phyloP scores from a whole-genome alignment of 768 basidiomycete species.

The Hygrocybe coccinea region DNA sequence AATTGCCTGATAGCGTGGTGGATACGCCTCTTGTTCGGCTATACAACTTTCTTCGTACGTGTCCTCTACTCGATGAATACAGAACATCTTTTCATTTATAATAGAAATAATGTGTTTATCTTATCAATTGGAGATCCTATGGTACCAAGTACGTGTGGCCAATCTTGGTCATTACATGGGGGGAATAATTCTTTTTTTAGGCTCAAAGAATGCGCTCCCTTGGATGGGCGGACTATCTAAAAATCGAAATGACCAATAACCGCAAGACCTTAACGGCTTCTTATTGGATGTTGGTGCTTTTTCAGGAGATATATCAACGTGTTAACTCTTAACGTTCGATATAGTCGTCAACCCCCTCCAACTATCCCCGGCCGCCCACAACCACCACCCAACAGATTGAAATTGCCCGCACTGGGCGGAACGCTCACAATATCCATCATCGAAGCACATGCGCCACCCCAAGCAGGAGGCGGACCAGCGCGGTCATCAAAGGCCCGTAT shows the following conservation, averaged over 20 bases:
- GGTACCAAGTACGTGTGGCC: constrained; percentile 53
- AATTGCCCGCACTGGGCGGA: constrained; percentile 62
- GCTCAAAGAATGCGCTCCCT: constrained; percentile 74
- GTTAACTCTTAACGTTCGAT: background rate
- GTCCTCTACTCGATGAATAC: background rate
- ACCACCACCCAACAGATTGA: constrained; percentile 20
- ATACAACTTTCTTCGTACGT: constrained; percentile 85
- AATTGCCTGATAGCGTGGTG: constrained; percentile 56
- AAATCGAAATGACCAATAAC: constrained; percentile 63
- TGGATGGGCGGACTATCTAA: constrained; percentile 79
- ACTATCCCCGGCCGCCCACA: constrained; percentile 26
- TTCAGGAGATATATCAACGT: too few relatives aligned
- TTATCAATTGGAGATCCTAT: constrained; percentile 87
- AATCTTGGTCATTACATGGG: background rate
- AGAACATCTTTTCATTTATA: background rate
- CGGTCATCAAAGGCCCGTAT: constrained; percentile 51
- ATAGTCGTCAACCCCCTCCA: constrained; percentile 37
- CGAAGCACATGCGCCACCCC: constrained; percentile 40
- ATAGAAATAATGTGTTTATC: constrained; percentile 87
- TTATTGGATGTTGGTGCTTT: constrained; percentile 78
- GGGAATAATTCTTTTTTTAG: constrained; percentile 29
- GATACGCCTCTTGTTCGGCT: constrained; percentile 83
- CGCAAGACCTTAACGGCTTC: constrained; percentile 63
- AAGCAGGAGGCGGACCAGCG: constrained; percentile 41
- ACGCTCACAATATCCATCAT: constrained; percentile 68